phyloP scores from a whole-genome alignment of 1,139 yeast species.

The Suzukiozyma palmioleophila region DNA sequence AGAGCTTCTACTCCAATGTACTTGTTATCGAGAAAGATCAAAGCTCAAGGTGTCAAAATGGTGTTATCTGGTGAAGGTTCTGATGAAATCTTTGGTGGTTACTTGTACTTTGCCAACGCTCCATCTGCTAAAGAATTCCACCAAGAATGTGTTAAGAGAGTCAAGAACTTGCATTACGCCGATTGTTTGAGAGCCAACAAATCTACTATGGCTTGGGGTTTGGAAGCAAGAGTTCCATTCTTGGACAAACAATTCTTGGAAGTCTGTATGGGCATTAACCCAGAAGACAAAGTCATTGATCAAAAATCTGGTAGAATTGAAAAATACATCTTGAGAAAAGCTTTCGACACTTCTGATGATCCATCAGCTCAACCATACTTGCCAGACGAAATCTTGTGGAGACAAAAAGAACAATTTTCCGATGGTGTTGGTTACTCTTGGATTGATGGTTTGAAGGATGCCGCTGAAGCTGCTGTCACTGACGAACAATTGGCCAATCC shows the following conservation, averaged over 20 bases:
- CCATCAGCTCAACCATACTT: slow-evolving; percentile 75
- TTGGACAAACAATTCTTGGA: slow-evolving; percentile 90
- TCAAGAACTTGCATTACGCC: slow-evolving; percentile 93
- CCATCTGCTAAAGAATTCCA: slow-evolving; percentile 92
- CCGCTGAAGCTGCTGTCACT: slow-evolving; percentile 79
- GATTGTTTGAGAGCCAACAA: slow-evolving; percentile 99
- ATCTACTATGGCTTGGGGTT: slow-evolving; percentile 99
- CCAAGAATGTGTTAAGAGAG: slow-evolving; percentile 90
- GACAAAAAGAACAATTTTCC: slow-evolving; percentile 99
- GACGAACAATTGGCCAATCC: slow-evolving; percentile 90
- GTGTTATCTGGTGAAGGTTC: slow-evolving; percentile 98
- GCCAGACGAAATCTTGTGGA: slow-evolving; percentile 95
- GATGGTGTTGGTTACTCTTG: slow-evolving; percentile 99
- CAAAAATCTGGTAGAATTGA: slow-evolving; percentile 72
- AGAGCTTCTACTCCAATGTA: slow-evolving; percentile 99
- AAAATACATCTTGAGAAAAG: slow-evolving; percentile 93
- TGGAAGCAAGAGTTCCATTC: slow-evolving; percentile 99
- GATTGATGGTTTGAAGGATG: slow-evolving; percentile 96
- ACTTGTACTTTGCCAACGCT: slow-evolving; percentile 94
- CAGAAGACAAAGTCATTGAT: slow-evolving; percentile 82
- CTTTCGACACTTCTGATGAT: slow-evolving; percentile 82
- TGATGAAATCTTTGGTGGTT: slow-evolving; percentile 98
- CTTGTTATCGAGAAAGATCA: slow-evolving; percentile 89
- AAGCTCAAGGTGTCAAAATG: slow-evolving; percentile 99
- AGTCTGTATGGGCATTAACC: slow-evolving; percentile 90